Base-by-base conservation (phyloP, 1,284 basidiomycete genomes). In the Tilletia setariae region DNA sequence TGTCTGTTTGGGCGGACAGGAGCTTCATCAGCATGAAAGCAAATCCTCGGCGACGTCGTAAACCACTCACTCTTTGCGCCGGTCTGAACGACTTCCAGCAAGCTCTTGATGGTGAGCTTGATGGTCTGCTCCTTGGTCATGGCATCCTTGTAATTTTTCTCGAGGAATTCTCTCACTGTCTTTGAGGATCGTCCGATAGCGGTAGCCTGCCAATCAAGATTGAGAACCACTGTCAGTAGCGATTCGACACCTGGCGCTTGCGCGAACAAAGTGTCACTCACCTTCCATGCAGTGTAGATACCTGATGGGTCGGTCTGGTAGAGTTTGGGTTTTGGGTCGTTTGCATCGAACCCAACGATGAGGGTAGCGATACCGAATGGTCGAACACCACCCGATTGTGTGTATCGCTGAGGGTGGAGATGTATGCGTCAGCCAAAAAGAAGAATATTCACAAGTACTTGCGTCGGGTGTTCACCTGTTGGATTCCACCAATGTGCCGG, bases 281-380 rank as follows among this genome's bases (percentile, higher is more conserved):
- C 93, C 89, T 98, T 99, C 96, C 96, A 99, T 28, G 93, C 93
- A 72, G 92, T 94, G 53, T 40, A 97, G 78, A 98, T 98, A 30
- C 96, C 96, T 79, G 91, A 92, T 0, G 96, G 96, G 83, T 99
- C 96, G 19, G 96, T 98, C 84, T 94, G 91, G 84, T 98, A 99
- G 56, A 99, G 86, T 68, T 91, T 89, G 51, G 96, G 96, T 43
- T 86, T 87, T 21, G 49, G 30, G 80, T 97, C 94, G 83, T 96
- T 87, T 30, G 94, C 94, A 83, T 99, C 95, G 80, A 98, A 99
- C 53, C 96, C 96, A 73, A 97, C 90, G 74, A 99, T 92, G 63
- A 99, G 87, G 9, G 94, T 97, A 25, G 95, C 94, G 78, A 98
- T 94, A 77, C 96, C 96, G 82, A 98, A 99, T 42, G 96, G 96